phyloP scores from a whole-genome alignment of 192 early-diverging fungal genomes.

The Paraglomus brasilianum region DNA sequence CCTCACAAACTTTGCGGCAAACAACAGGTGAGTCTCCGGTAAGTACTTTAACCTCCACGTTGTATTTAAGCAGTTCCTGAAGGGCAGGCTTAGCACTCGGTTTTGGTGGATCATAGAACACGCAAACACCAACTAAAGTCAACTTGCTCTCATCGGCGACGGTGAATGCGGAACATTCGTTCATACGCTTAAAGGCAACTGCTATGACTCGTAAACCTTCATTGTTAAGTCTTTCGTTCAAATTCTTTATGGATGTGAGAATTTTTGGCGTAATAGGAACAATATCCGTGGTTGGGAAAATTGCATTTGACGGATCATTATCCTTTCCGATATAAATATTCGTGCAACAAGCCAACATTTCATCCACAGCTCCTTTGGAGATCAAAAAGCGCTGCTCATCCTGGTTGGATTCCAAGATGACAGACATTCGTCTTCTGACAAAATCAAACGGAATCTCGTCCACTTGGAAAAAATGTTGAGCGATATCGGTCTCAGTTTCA shows the following conservation, averaged over 20 bases:
- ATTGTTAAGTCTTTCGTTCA: slow-evolving; percentile 37
- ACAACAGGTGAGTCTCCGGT: slow-evolving; percentile 54
- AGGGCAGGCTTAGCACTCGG: slow-evolving; percentile 42
- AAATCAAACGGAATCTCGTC: slow-evolving; percentile 60
- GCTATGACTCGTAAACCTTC: slow-evolving; percentile 50
- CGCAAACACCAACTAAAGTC: slow-evolving; percentile 46
- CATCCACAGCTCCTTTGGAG: slow-evolving; percentile 51
- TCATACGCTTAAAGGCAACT: slow-evolving; percentile 42
- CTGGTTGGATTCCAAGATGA: slow-evolving; percentile 37
- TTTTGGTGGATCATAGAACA: slow-evolving; percentile 55
- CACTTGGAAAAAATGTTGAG: slow-evolving; percentile 31
- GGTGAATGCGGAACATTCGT: slow-evolving; percentile 20
- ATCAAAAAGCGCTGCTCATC: slow-evolving; percentile 32
- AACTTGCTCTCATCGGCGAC: slow-evolving; percentile 43
- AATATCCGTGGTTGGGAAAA: slow-evolving; percentile 27
- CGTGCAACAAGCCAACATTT: slow-evolving; percentile 43
- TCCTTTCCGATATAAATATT: slow-evolving; percentile 33
- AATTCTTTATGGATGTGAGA: slow-evolving; percentile 22
- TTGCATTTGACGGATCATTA: background rate
- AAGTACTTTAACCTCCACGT: slow-evolving; percentile 52
- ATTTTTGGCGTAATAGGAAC: slow-evolving; percentile 33
- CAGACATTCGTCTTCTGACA: slow-evolving; percentile 50
- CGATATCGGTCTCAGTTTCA: slow-evolving; percentile 25
- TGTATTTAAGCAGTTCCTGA: slow-evolving; percentile 37
- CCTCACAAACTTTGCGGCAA: slow-evolving; percentile 45